Conservation (phyloP, 1,284 basidiomycete genomes). For the Irpex rosettiformis region DNA sequence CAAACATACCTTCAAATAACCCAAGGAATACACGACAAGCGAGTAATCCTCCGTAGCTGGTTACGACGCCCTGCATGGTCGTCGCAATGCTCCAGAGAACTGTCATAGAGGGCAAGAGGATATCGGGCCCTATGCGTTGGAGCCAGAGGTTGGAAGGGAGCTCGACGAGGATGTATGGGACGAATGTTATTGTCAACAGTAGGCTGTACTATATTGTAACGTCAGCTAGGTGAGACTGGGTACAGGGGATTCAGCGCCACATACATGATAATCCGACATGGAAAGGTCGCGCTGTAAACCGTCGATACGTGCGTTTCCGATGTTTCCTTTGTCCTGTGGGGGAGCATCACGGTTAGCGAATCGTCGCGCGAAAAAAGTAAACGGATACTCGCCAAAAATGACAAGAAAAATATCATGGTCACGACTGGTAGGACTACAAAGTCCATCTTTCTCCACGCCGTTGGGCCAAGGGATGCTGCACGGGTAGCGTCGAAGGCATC, state of each 20-base stretch:
- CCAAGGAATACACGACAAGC: slow-evolving; percentile 64
- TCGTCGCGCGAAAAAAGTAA: background rate
- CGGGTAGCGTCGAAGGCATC: background rate
- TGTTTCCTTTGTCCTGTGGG: slow-evolving; percentile 11
- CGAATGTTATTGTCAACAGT: slow-evolving; percentile 25
- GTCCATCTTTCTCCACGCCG: slow-evolving; percentile 13
- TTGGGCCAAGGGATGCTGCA: background rate
- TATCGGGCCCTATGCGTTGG: slow-evolving; percentile 54
- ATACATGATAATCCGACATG: slow-evolving; percentile 14
- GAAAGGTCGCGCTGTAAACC: slow-evolving; percentile 9
- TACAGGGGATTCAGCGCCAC: background rate
- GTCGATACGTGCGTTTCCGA: slow-evolving; percentile 14
- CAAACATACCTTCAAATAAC: slow-evolving; percentile 47
- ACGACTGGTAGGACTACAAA: slow-evolving; percentile 13
- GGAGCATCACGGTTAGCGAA: background rate
- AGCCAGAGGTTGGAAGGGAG: slow-evolving; percentile 58
- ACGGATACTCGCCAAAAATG: slow-evolving; percentile 15
- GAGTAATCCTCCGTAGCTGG: slow-evolving; percentile 50
- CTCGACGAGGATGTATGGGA: slow-evolving; percentile 58
- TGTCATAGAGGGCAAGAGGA: slow-evolving; percentile 53
- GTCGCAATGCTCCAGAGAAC: slow-evolving; percentile 56
- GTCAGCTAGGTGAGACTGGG: background rate
- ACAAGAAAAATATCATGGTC: slow-evolving; percentile 18
- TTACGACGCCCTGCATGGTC: slow-evolving; percentile 44
- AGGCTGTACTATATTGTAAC: slow-evolving; percentile 38